These are phyloP conservation scores for Taphrina populina DNA, from an alignment of 1,139 yeast genomes.

Conservation along the genomic window DNA sequence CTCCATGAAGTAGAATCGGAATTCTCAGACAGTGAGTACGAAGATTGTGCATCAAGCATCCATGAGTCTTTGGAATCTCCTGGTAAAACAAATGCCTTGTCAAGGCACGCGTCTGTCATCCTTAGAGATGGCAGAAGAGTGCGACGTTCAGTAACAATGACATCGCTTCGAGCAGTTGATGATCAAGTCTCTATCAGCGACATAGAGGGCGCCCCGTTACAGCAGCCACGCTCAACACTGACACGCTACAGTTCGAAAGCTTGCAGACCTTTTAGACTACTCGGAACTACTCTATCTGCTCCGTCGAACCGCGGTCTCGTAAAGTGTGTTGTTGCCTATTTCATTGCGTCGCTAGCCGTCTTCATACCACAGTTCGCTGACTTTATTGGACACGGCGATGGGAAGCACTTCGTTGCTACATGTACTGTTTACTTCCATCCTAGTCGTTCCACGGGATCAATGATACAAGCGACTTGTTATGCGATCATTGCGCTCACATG, in stretches of 20 bases:
- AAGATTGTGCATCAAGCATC: constrained; percentile 1
- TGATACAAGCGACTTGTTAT: constrained; percentile 70
- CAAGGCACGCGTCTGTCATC: constrained; percentile 27
- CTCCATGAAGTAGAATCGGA: too few relatives aligned
- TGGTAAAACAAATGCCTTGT: too few relatives aligned
- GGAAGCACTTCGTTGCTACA: constrained; percentile 79
- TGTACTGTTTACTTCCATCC: constrained; percentile 85
- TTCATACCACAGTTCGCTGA: constrained; percentile 59
- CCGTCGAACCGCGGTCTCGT: constrained; percentile 44
- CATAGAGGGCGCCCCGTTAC: background rate
- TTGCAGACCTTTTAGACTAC: constrained; percentile 1
- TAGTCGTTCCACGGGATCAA: constrained; percentile 72
- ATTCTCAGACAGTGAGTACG: constrained; percentile 5
- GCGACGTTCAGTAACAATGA: constrained; percentile 28
- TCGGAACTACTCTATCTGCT: background rate
- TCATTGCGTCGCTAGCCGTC: constrained; percentile 73
- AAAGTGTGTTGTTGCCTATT: constrained; percentile 70
- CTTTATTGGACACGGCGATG: constrained; percentile 64
- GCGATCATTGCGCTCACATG: constrained; percentile 58
- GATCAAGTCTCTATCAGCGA: too few relatives aligned
- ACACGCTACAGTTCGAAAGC: background rate
- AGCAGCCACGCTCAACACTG: background rate
- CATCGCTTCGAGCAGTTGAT: constrained; percentile 21
- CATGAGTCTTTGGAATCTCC: too few relatives aligned
- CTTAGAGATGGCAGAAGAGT: constrained; percentile 29